These are phyloP conservation scores for Auriscalpium microsporum DNA, from an alignment of 768 basidiomycete species.

Conservation along the genomic window DNA sequence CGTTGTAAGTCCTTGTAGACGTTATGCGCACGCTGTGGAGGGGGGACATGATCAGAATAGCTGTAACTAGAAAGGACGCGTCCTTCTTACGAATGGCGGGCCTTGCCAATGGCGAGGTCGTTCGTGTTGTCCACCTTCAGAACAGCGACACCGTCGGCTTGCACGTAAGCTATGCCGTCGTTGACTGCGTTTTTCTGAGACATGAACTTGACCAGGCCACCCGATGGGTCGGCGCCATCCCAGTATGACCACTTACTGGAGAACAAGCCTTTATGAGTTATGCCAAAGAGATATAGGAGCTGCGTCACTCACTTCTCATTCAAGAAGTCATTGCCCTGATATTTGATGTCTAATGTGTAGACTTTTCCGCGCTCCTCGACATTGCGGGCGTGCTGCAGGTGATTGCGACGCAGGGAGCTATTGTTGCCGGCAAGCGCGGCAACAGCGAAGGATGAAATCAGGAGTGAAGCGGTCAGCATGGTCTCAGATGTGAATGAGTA, in stretches of 20 bases:
- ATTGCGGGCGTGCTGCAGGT: neutral
- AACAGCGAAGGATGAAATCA: neutral
- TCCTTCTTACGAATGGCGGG: constrained; percentile 6
- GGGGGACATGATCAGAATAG: neutral
- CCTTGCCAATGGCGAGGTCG: neutral
- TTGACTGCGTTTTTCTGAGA: constrained; percentile 1
- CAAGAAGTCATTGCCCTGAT: neutral
- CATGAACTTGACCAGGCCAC: neutral
- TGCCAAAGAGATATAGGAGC: neutral
- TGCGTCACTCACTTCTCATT: neutral
- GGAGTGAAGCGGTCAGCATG: neutral
- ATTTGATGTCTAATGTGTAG: neutral
- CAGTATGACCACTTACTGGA: constrained; percentile 1
- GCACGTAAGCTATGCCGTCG: constrained; percentile 3
- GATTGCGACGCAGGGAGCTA: neutral
- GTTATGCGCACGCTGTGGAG: constrained; percentile 20
- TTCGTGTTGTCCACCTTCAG: constrained; percentile 4
- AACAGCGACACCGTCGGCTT: neutral
- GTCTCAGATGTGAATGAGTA: neutral
- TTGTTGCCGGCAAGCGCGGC: neutral
- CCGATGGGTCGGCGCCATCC: neutral
- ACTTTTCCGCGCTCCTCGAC: neutral
- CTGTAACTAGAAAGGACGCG: neutral
- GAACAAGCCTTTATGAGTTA: neutral
- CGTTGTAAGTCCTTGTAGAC: constrained; percentile 19